phyloP scores from a whole-genome alignment of 2,329 filamentous ascomycete genomes.

The Cryphonectria radicalis region DNA sequence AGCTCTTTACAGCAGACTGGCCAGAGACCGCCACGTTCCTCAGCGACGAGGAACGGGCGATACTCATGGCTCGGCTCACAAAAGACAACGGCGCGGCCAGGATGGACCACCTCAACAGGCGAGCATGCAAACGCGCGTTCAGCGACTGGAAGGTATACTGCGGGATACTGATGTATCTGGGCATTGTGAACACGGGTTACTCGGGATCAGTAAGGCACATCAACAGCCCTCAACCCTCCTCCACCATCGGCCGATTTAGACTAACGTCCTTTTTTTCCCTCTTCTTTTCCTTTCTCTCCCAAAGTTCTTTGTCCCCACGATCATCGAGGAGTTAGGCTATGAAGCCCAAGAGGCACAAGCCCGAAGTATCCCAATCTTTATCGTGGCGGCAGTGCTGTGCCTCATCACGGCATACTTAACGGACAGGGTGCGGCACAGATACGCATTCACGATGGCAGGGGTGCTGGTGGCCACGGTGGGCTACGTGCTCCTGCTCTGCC shows the following conservation, averaged over 20 bases:
- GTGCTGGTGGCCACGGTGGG: constrained; percentile 55
- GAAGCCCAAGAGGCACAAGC: constrained; percentile 41
- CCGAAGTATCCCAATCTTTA: constrained; percentile 43
- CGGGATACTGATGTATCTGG: constrained; percentile 42
- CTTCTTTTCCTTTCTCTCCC: background rate
- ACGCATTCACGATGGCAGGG: constrained; percentile 56
- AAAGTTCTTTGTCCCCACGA: constrained; percentile 44
- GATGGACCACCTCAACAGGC: constrained; percentile 58
- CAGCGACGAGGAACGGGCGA: constrained; percentile 46
- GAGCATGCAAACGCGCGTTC: constrained; percentile 51
- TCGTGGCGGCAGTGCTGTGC: constrained; percentile 40
- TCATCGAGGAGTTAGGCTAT: constrained; percentile 44
- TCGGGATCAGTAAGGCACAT: constrained; percentile 35
- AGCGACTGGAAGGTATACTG: constrained; percentile 52
- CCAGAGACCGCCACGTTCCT: constrained; percentile 45
- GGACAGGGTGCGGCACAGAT: constrained; percentile 56
- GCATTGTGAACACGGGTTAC: constrained; percentile 51
- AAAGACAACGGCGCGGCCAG: constrained; percentile 48
- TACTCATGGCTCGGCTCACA: constrained; percentile 47
- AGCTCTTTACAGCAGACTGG: constrained; percentile 48
- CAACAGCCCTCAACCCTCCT: background rate
- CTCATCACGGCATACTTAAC: constrained; percentile 47
- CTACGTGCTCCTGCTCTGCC: constrained; percentile 59
- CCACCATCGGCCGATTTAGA: background rate
- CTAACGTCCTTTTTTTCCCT: background rate